Conservation (phyloP, 169 alveolate species). For the Eimeria praecox region DNA sequence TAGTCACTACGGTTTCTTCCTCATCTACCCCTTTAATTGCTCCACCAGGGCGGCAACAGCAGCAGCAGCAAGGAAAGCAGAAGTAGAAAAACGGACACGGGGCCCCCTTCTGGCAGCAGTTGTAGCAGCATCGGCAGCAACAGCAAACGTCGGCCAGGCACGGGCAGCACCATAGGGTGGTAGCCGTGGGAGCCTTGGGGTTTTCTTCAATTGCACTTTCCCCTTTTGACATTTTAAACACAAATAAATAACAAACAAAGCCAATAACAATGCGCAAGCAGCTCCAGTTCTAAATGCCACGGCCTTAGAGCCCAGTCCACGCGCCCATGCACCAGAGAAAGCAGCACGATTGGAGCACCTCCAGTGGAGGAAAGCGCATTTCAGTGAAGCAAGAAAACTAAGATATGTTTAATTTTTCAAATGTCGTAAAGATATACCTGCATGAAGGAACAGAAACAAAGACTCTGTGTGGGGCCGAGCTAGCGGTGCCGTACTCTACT, state of each 20-base stretch:
- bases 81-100: constrained; percentile 61
- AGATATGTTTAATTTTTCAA: background rate
- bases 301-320: background rate
- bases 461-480: constrained; percentile 36
- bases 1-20: constrained; percentile 30
- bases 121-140: constrained; percentile 61
- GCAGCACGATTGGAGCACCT: background rate
- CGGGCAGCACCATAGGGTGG: constrained; percentile 71
- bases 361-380: background rate
- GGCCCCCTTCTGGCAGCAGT: constrained; percentile 74
- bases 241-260: background rate
- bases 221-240: constrained; percentile 7
- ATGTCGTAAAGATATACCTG: background rate
- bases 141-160: constrained; percentile 36
- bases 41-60: constrained; percentile 75
- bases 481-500: constrained; percentile 14
- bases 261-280: background rate
- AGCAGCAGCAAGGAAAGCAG: constrained; percentile 68
- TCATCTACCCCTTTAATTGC: constrained; percentile 34
- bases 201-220: background rate
- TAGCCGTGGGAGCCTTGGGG: constrained; percentile 63
- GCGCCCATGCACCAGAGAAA: background rate
- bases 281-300: background rate
- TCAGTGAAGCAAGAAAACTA: background rate
- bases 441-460: background rate